Conservation (phyloP, 2,329 filamentous ascomycete genomes). For the Metarhizium album region DNA sequence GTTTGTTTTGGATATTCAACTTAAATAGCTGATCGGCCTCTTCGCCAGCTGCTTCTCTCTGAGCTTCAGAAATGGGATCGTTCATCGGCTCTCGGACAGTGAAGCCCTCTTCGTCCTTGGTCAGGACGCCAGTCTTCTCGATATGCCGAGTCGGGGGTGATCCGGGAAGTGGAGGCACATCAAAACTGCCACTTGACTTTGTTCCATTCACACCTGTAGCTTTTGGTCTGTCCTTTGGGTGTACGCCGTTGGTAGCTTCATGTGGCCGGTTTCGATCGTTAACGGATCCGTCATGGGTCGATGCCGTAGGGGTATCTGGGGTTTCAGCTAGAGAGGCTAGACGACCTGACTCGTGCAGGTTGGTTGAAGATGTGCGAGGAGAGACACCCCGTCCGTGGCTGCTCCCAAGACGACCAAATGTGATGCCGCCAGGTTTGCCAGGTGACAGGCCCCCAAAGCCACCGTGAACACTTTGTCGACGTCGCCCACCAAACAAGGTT, state of each 20-base stretch:
- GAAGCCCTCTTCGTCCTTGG: slow-evolving; percentile 64
- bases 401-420: slow-evolving; percentile 53
- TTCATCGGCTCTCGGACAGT: slow-evolving; percentile 55
- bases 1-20: slow-evolving; percentile 67
- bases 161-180: slow-evolving; percentile 40
- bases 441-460: slow-evolving; percentile 48
- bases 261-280: slow-evolving; percentile 20
- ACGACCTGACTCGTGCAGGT: slow-evolving; percentile 43
- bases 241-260: slow-evolving; percentile 35
- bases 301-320: slow-evolving; percentile 28
- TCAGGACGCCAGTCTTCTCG: slow-evolving; percentile 25
- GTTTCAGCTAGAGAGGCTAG: slow-evolving; percentile 49
- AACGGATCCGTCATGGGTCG: slow-evolving; percentile 17
- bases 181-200: slow-evolving; percentile 34
- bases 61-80: slow-evolving; percentile 60
- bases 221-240: slow-evolving; percentile 19
- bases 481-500: slow-evolving; percentile 52
- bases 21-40: slow-evolving; percentile 61
- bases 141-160: slow-evolving; percentile 36
- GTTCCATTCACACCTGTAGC: slow-evolving; percentile 36
- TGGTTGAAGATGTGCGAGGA: slow-evolving; percentile 47
- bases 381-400: slow-evolving; percentile 50
- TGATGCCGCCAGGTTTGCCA: slow-evolving; percentile 34
- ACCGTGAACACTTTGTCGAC: slow-evolving; percentile 56
- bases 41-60: slow-evolving; percentile 49